These are phyloP conservation scores for Lepiota venenata DNA, from an alignment of 768 basidiomycete genomes.

Conservation along the genomic window DNA sequence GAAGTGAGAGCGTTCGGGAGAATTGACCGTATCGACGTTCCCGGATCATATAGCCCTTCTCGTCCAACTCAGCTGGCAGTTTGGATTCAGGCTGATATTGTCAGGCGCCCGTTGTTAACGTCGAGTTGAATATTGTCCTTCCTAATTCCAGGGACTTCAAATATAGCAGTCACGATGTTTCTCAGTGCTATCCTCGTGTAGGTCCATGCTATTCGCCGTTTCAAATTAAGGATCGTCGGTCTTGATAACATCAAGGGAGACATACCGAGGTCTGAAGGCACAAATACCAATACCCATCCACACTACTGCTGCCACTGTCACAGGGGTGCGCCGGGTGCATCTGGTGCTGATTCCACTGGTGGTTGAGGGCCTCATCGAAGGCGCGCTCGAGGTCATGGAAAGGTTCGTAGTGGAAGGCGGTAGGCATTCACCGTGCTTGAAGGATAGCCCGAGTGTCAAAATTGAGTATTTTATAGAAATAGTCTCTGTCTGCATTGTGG, in stretches of 20 bases:
- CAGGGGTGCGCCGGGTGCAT: not conserved
- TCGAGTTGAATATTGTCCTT: constrained; percentile 52
- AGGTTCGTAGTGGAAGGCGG: constrained; percentile 10
- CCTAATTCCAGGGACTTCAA: constrained; percentile 56
- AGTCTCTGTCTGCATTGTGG: no score
- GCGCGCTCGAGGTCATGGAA: constrained; percentile 12
- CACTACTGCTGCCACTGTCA: not conserved
- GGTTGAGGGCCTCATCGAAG: constrained; percentile 7
- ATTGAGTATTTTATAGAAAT: no score
- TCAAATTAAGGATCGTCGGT: not conserved
- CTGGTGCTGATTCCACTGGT: constrained; percentile 7
- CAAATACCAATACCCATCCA: not conserved
- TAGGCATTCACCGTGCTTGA: not conserved
- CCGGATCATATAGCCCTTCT: constrained; percentile 35
- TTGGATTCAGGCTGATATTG: constrained; percentile 47
- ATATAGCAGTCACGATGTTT: constrained; percentile 49
- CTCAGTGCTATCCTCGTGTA: constrained; percentile 44
- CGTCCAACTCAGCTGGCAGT: constrained; percentile 27
- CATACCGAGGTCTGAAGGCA: constrained; percentile 24
- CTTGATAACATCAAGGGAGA: not conserved
- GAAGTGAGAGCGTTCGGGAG: constrained; percentile 44
- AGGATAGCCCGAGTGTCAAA: no score
- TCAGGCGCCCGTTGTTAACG: constrained; percentile 45
- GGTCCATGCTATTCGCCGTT: constrained; percentile 42
- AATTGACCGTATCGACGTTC: constrained; percentile 47